Percentiles rank a stretch among this genome's conserved stretches.
Evolutionary conservation across 1,139 yeast species (phyloP).

Genomic region (Scheffersomyces quercinus): DNA sequence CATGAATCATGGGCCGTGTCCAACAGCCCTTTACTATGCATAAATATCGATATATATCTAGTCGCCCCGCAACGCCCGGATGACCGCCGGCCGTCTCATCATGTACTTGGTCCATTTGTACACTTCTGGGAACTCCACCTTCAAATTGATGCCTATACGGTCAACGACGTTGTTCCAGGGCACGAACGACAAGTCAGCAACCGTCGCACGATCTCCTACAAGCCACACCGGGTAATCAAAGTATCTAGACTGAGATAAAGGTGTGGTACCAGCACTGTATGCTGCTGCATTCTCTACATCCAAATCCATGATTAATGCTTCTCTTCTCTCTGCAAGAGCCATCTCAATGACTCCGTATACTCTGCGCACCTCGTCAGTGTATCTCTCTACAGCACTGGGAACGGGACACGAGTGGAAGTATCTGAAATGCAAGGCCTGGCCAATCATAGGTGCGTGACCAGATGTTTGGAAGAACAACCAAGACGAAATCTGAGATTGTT

Average conservation of each 20-base stretch:
- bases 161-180: constrained; percentile 98
- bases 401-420: constrained; percentile 87
- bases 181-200: constrained; percentile 89
- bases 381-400: constrained; percentile 86
- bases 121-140: constrained; percentile 90
- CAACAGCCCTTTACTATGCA: too few relatives aligned
- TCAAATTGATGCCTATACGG: constrained; percentile 84
- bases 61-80: constrained; percentile 73
- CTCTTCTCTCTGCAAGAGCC: constrained; percentile 93
- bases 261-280: constrained; percentile 86
- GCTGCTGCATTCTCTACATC: constrained; percentile 89
- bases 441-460: constrained; percentile 98
- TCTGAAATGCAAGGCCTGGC: constrained; percentile 92
- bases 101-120: constrained; percentile 92
- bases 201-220: constrained; percentile 86
- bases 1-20: too few relatives aligned
- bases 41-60: constrained; percentile 11
- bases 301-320: constrained; percentile 84
- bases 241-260: constrained; percentile 79
- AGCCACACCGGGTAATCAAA: constrained; percentile 95
- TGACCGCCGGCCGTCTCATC: constrained; percentile 88
- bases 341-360: constrained; percentile 94
- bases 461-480: constrained; percentile 96
- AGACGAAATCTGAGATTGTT: constrained; percentile 82
- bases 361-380: constrained; percentile 89